Conservation (phyloP, 352 stramenopile genomes). For the Phytophthora pistaciae region DNA sequence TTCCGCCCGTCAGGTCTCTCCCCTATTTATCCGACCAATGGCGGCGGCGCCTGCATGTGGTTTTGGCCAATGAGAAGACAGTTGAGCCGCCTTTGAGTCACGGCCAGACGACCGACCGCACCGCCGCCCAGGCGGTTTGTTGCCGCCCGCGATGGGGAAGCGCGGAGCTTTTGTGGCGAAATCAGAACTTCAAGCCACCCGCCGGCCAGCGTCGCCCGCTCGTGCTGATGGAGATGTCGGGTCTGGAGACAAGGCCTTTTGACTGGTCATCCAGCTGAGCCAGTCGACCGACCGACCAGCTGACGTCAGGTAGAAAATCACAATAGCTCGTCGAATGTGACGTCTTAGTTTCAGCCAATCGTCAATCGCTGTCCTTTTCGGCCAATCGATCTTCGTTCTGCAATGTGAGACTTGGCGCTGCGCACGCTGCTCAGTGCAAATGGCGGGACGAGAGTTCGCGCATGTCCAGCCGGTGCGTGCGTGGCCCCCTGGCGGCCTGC, state of each 20-base stretch:
- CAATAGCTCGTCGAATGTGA: neutral
- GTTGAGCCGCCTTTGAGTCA: neutral
- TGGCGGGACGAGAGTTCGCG: constrained; percentile 76
- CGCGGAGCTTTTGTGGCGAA: constrained; percentile 7
- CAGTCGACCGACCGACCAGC: neutral
- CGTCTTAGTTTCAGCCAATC: constrained; percentile 14
- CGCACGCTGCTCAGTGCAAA: constrained; percentile 21
- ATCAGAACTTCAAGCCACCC: constrained; percentile 21
- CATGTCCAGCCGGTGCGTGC: constrained; percentile 77
- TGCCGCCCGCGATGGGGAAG: constrained; percentile 20
- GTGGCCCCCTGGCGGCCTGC: neutral
- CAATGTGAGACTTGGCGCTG: neutral
- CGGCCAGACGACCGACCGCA: constrained; percentile 1
- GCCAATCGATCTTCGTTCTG: constrained; percentile 25
- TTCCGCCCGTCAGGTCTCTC: constrained; percentile 13
- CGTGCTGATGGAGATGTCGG: constrained; percentile 6
- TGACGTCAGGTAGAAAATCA: neutral
- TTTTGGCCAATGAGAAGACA: constrained; percentile 33
- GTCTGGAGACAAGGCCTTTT: constrained; percentile 13
- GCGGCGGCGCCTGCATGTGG: neutral
- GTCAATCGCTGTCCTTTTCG: constrained; percentile 22
- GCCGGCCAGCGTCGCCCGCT: constrained; percentile 5
- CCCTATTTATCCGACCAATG: constrained; percentile 36
- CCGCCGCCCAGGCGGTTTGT: constrained; percentile 11
- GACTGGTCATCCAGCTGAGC: neutral